Percentiles rank a stretch among this genome's conserved stretches.
Conservation (phyloP, 83 land plant genomes). For the Diphasiastrum complanatum region DNA sequence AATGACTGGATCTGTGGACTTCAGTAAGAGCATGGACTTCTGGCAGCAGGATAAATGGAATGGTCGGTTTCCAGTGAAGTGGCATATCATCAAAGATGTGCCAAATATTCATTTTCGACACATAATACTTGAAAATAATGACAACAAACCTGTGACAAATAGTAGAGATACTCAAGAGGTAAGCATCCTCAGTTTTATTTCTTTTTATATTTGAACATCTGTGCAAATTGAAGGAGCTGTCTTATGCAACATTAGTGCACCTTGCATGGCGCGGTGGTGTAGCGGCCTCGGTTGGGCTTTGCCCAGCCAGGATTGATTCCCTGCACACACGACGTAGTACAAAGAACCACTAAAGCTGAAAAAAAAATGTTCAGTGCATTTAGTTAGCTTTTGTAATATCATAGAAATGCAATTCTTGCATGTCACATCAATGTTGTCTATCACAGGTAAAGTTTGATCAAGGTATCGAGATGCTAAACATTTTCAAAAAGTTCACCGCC, state of each 20-base stretch:
- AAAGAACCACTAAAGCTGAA: too few species aligned
- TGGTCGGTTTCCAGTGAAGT: conserved; percentile 76
- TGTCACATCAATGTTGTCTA: not conserved
- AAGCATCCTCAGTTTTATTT: not conserved
- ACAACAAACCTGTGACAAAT: conserved; percentile 88
- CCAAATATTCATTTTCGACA: conserved; percentile 74
- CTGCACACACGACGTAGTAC: too few species aligned
- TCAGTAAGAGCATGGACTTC: conserved; percentile 59
- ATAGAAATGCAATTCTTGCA: not conserved
- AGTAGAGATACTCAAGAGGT: conserved; percentile 91
- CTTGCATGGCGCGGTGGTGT: too few species aligned
- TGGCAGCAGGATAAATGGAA: conserved; percentile 98
- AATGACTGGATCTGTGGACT: conserved; percentile 85
- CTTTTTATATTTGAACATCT: not conserved
- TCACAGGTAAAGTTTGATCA: conserved; percentile 11
- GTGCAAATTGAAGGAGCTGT: not conserved
- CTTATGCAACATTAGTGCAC: not conserved
- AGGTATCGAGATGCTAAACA: conserved; percentile 14
- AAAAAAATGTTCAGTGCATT: too few species aligned
- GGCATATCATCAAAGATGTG: conserved; percentile 87
- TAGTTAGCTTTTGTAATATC: not conserved
- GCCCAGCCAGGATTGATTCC: too few species aligned
- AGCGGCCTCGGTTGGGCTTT: too few species aligned
- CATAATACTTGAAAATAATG: conserved; percentile 79
- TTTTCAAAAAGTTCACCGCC: conserved; percentile 8